Percentiles rank a stretch among this genome's conserved stretches.
Evolutionary conservation across 2,329 filamentous ascomycete species (phyloP).

Genomic region (Diplodia corticola): DNA sequence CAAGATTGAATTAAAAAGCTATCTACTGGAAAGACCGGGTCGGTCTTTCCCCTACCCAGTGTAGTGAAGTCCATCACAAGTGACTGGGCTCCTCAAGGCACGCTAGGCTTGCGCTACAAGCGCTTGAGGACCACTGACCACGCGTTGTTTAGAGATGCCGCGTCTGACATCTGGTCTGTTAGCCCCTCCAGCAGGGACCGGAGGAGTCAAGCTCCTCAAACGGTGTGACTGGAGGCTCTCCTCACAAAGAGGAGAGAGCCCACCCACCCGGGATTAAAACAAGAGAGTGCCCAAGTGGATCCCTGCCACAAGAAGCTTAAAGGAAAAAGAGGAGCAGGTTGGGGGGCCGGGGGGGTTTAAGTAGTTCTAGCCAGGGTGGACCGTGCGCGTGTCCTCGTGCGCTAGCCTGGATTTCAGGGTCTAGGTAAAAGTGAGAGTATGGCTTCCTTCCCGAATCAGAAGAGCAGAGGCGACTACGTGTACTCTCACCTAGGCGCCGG

Average conservation of each 20-base stretch:
- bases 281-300: not conserved
- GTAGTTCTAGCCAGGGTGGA: not conserved
- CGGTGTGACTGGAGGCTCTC: too few relatives aligned
- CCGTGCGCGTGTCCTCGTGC: not conserved
- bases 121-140: not conserved
- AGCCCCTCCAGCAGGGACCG: too few relatives aligned
- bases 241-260: not conserved
- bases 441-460: too few relatives aligned
- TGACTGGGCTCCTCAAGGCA: not conserved
- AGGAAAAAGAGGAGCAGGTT: not conserved
- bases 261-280: not conserved
- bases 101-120: not conserved
- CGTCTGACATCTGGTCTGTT: not conserved
- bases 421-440: too few relatives aligned
- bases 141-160: not conserved
- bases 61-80: not conserved
- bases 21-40: not conserved
- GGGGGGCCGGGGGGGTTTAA: not conserved
- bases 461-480: too few relatives aligned
- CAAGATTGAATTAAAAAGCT: not conserved
- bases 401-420: too few relatives aligned
- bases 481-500: too few relatives aligned
- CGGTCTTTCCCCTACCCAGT: not conserved
- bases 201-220: too few relatives aligned
- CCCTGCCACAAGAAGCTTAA: not conserved